Evolutionary conservation across 1,284 basidiomycete species (phyloP).

Genomic region (Cutaneotrichosporon dermatis): DNA sequence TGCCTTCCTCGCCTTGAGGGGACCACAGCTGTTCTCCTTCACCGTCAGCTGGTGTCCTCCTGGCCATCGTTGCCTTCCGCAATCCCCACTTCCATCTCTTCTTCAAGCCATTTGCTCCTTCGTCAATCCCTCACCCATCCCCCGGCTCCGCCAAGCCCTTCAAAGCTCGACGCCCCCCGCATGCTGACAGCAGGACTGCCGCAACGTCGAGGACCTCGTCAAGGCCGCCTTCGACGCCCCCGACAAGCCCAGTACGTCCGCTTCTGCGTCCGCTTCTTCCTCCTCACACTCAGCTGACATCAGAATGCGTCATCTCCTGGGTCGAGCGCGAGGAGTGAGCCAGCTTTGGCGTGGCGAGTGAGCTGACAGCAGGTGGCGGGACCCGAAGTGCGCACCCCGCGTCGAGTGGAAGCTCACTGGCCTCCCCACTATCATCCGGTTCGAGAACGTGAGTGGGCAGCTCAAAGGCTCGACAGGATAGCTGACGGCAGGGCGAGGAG

Average conservation of each 20-base stretch:
- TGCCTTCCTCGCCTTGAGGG: too few species aligned
- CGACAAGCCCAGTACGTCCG: conserved; percentile 53
- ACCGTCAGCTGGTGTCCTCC: too few species aligned
- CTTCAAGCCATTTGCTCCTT: too few species aligned
- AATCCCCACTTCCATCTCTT: too few species aligned
- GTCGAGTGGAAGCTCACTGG: conserved; percentile 60
- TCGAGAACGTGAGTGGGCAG: conserved; percentile 58
- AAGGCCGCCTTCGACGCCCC: conserved; percentile 56
- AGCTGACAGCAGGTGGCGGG: conserved; percentile 59
- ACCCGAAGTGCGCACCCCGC: conserved; percentile 60
- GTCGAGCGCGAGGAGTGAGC: conserved; percentile 68
- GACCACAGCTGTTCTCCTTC: too few species aligned
- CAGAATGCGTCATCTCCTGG: conserved; percentile 62
- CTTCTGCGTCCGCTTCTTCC: background rate
- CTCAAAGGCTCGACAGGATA: background rate
- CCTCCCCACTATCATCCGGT: conserved; percentile 69
- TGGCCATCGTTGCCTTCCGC: too few species aligned
- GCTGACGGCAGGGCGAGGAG: conserved; percentile 53
- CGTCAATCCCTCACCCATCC: too few species aligned
- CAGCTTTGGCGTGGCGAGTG: background rate
- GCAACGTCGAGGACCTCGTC: conserved; percentile 60
- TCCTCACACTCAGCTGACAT: background rate
- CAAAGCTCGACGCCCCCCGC: too few species aligned
- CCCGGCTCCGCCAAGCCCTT: too few species aligned
- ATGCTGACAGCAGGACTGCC: conserved; percentile 61